These are phyloP conservation scores for Athelia sp. DNA, from an alignment of 1,284 basidiomycete genomes.

Conservation along the genomic window DNA sequence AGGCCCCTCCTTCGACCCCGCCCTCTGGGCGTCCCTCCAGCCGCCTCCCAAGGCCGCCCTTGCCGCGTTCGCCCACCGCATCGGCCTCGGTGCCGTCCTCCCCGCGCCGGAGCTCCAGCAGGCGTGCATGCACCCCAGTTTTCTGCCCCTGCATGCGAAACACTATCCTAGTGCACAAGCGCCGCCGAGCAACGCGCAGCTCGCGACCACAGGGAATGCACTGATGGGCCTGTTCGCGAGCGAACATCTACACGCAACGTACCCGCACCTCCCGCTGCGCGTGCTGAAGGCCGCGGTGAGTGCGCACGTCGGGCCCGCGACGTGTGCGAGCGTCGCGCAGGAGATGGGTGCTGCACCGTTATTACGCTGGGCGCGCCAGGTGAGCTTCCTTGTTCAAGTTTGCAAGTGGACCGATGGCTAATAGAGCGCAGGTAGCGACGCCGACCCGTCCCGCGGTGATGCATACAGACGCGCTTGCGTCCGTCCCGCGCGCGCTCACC, in stretches of 20 bases:
- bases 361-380: slow-evolving; percentile 66
- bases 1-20: slow-evolving; percentile 53
- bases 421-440: slow-evolving; percentile 38
- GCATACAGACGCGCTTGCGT: slow-evolving; percentile 70
- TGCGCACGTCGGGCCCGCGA: slow-evolving; percentile 83
- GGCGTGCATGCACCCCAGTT: slow-evolving; percentile 81
- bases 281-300: slow-evolving; percentile 89
- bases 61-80: slow-evolving; percentile 69
- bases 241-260: slow-evolving; percentile 80
- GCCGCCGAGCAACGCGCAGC: slow-evolving; percentile 71
- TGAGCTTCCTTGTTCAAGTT: slow-evolving; percentile 26
- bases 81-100: slow-evolving; percentile 58
- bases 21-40: slow-evolving; percentile 67
- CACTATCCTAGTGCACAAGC: slow-evolving; percentile 47
- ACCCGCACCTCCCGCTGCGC: slow-evolving; percentile 88
- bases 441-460: slow-evolving; percentile 46
- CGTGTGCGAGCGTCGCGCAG: slow-evolving; percentile 79
- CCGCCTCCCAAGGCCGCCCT: slow-evolving; percentile 70
- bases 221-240: slow-evolving; percentile 89
- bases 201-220: slow-evolving; percentile 82
- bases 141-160: slow-evolving; percentile 48
- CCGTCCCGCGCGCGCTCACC: slow-evolving; percentile 70
- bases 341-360: slow-evolving; percentile 75
- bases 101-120: slow-evolving; percentile 54
- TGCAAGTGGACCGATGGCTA: slow-evolving; percentile 4